Conservation (phyloP, 805 yeast genomes). For the Spathaspora girioi region DNA sequence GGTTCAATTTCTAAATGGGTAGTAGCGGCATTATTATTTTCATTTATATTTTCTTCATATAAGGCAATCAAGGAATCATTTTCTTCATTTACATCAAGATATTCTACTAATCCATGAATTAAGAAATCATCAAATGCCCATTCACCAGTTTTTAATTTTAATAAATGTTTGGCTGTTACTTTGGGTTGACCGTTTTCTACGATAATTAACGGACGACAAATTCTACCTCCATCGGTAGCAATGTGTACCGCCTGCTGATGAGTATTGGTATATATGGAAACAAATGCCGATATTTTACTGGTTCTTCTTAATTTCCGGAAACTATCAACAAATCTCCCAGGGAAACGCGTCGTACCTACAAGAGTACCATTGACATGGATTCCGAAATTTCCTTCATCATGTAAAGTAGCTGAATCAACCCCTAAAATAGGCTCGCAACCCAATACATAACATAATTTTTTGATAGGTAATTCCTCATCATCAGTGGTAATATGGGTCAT, state of each 20-base stretch:
- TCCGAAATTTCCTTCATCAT: conserved; percentile 74
- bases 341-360: conserved; percentile 84
- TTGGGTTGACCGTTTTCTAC: conserved; percentile 64
- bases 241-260: conserved; percentile 94
- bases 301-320: conserved; percentile 81
- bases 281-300: conserved; percentile 84
- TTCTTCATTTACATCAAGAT: conserved; percentile 95
- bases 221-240: conserved; percentile 98
- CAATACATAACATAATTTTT: conserved; percentile 66
- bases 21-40: conserved; percentile 35
- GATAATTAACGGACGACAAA: conserved; percentile 93
- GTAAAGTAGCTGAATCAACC: conserved; percentile 80
- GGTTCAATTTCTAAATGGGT: conserved; percentile 97
- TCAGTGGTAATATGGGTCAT: conserved; percentile 99
- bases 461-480: conserved; percentile 90
- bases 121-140: conserved; percentile 92
- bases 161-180: conserved; percentile 70
- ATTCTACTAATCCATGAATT: conserved; percentile 83
- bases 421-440: conserved; percentile 87
- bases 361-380: conserved; percentile 92
- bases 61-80: conserved; percentile 91
- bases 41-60: conserved; percentile 57
- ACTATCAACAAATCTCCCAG: conserved; percentile 71
- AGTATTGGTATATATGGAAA: conserved; percentile 82
- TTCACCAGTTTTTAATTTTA: conserved; percentile 57